Percentiles rank a stretch among this genome's conserved stretches.
These are phyloP conservation scores for Kurtzmaniella natalensis DNA, from an alignment of 1,139 yeast species.

Conservation along the genomic window DNA sequence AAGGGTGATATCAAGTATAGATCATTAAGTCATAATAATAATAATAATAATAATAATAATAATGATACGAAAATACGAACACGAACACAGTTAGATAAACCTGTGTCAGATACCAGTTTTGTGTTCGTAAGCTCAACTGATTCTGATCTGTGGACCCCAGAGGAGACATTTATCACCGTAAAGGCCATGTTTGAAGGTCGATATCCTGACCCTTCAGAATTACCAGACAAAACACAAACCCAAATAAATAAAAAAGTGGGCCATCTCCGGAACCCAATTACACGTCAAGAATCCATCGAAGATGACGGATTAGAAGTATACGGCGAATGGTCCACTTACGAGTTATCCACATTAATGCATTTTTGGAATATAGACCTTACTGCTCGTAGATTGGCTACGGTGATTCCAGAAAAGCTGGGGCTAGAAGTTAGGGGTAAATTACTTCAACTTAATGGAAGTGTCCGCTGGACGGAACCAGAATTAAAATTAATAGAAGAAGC, in stretches of 20 bases:
- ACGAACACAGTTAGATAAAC: too few relatives aligned
- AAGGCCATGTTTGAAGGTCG: background rate
- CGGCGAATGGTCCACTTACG: slow-evolving; percentile 4
- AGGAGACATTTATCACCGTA: slow-evolving; percentile 1
- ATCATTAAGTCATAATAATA: too few relatives aligned
- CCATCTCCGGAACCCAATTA: slow-evolving; percentile 1
- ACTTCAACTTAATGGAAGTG: slow-evolving; percentile 5
- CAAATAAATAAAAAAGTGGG: slow-evolving; percentile 5
- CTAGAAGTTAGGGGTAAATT: slow-evolving; percentile 6
- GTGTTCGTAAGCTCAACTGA: too few relatives aligned
- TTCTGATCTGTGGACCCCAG: slow-evolving; percentile 2
- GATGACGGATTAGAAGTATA: slow-evolving; percentile 4
- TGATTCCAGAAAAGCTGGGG: slow-evolving; percentile 7
- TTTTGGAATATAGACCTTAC: slow-evolving; percentile 4
- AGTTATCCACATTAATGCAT: slow-evolving; percentile 3
- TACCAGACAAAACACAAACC: background rate
- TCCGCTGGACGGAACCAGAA: slow-evolving; percentile 7
- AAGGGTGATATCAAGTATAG: too few relatives aligned
- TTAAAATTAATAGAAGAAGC: slow-evolving; percentile 1
- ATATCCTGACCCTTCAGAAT: background rate
- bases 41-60: too few relatives aligned
- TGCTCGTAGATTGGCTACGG: slow-evolving; percentile 6
- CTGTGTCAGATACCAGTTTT: too few relatives aligned
- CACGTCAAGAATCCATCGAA: slow-evolving; percentile 1
- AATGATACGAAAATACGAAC: too few relatives aligned